Percentiles rank a stretch among this genome's conserved stretches.
Conservation (phyloP, 352 stramenopile genomes). For the Globisporangium spiculum region DNA sequence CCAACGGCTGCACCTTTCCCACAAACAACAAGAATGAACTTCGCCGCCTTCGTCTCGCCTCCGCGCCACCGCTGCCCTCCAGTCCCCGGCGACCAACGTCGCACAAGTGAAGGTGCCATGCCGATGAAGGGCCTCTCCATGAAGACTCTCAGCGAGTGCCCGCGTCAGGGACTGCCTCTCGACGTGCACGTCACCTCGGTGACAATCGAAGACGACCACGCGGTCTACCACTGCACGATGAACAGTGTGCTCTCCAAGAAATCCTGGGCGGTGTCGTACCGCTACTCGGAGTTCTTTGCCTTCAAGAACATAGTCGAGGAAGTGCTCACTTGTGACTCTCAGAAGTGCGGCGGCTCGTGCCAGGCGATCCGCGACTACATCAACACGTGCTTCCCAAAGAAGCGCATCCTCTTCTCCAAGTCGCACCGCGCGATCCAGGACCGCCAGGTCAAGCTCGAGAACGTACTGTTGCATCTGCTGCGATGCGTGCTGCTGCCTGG, state of each 20-base stretch:
- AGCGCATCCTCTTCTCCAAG: constrained; percentile 39
- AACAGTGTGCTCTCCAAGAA: constrained; percentile 44
- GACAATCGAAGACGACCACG: constrained; percentile 31
- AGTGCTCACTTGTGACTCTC: constrained; percentile 47
- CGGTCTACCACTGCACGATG: constrained; percentile 53
- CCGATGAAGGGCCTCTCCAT: constrained; percentile 45
- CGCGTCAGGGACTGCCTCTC: constrained; percentile 44
- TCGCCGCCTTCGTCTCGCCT: constrained; percentile 14
- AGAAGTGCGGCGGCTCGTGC: constrained; percentile 62
- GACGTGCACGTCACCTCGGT: constrained; percentile 40
- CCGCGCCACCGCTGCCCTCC: constrained; percentile 11
- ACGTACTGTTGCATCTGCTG: constrained; percentile 60
- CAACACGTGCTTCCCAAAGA: constrained; percentile 55
- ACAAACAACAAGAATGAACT: constrained; percentile 10
- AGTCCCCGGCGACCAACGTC: neutral
- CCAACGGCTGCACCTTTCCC: neutral
- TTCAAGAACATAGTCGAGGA: constrained; percentile 52
- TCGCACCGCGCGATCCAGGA: constrained; percentile 29
- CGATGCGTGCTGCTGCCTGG: constrained; percentile 61
- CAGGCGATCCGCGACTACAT: constrained; percentile 68
- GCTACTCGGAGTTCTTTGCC: constrained; percentile 59
- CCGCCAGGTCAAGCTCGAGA: constrained; percentile 58
- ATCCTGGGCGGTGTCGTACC: constrained; percentile 52
- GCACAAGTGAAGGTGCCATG: constrained; percentile 35
- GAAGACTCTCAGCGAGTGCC: constrained; percentile 37